phyloP scores from a whole-genome alignment of 495 filamentous ascomycete species.

The Acidomyces sp. region DNA sequence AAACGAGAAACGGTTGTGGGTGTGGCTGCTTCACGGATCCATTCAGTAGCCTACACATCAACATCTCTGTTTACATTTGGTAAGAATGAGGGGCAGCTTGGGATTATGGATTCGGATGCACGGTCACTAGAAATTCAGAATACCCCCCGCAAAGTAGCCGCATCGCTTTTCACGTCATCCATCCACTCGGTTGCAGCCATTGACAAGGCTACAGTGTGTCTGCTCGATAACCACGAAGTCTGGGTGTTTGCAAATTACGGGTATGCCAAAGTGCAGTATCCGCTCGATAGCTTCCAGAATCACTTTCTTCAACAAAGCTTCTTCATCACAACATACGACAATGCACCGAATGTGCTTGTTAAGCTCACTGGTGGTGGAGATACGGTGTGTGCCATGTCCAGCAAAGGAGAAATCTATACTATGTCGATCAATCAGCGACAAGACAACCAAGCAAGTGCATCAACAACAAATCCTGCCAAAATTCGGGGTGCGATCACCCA shows the following conservation, averaged over 20 bases:
- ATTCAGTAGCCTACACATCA: constrained; percentile 76
- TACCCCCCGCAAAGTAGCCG: constrained; percentile 73
- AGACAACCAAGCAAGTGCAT: constrained; percentile 47
- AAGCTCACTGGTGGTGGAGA: constrained; percentile 76
- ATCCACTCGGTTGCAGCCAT: constrained; percentile 78
- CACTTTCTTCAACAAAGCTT: constrained; percentile 53
- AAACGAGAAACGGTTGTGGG: constrained; percentile 76
- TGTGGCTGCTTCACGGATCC: constrained; percentile 77
- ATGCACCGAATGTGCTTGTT: constrained; percentile 47
- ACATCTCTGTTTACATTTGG: constrained; percentile 84
- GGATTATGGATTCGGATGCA: constrained; percentile 87
- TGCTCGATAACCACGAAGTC: constrained; percentile 77
- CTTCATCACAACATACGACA: constrained; percentile 55
- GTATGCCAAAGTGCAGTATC: constrained; percentile 73
- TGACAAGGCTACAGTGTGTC: constrained; percentile 72
- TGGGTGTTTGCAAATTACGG: constrained; percentile 90
- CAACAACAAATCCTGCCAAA: constrained; percentile 81
- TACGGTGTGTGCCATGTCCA: constrained; percentile 75
- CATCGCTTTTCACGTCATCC: constrained; percentile 63
- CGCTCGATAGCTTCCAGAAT: constrained; percentile 55
- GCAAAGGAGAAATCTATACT: constrained; percentile 73
- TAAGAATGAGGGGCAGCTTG: constrained; percentile 89
- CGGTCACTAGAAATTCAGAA: constrained; percentile 71
- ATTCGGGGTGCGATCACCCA: constrained; percentile 62
- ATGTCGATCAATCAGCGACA: constrained; percentile 53